Evolutionary conservation across 306 rosid genomes (phyloP), one percentile per base, ranked within the genome.

Genomic region (Rosa chinensis): DNA sequence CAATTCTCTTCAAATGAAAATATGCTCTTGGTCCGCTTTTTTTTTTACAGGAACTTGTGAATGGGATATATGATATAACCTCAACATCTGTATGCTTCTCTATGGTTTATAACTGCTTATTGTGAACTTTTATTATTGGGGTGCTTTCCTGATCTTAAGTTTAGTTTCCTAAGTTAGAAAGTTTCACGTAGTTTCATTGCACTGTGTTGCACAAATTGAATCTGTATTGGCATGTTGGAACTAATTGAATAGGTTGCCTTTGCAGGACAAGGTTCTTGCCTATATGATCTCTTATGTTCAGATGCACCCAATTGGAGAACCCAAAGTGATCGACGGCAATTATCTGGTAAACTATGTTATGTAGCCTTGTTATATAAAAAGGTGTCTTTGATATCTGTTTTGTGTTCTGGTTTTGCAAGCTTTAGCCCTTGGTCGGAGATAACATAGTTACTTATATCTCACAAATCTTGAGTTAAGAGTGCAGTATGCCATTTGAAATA

Each of bases 281-380:
- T 93, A 43, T 93, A 87, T 64, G 98, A 93, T 84, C 98, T 93
- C 76, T 89, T 93, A 16, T 84, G 91, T 72, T 75, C 90, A 62
- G 97, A 93, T 45, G 49, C 93, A 63, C 90, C 90, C 17, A 80
- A 66, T 79, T 84, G 84, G 76, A 78, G 70, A n/a, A n/a, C 79
- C 75, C 87, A 81, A 77, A 86, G 80, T 25, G 86, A 83, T 28
- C 84, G n/a, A 71, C 78, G 83, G 80, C 4, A 76, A 68, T 23
- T 73, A 75, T 85, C 84, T 11, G 90, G 97, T 93, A 90, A 18
- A 8, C 23, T 17, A 35, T 64, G 25, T 10, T 49, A 28, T 83
- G 43, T 70, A 20, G 35, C 53, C 53, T 77, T 56, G 5, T 53
- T 10, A 23, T 21, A 55, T 39, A n/a, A 18, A 45, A 37, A 9